Evolutionary conservation across 176 grass and related monocot species (phyloP), one percentile per base, ranked within the genome.

Genomic region (Luzula sylvatica): DNA sequence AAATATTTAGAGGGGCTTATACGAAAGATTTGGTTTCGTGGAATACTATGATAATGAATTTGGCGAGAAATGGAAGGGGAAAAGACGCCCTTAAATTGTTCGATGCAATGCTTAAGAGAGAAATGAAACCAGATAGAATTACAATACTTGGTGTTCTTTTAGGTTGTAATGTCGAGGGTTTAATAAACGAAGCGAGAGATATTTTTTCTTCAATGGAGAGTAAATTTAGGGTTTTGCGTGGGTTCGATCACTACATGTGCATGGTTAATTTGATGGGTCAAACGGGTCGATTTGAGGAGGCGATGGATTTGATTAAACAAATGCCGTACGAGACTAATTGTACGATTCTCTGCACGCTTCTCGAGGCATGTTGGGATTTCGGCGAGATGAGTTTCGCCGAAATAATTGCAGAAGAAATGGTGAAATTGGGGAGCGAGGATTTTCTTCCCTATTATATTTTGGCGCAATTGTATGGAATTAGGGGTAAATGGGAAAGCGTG

Each of bases 401-500:
- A 62, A 57, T 52, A 22, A 48, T 95, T 55, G 73, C 83, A 14
- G 80, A 69, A 65, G 81, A 76, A 60, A 65, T 95, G 89, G 50
- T 82, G 35, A 67, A 69, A 43, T 49, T 68, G 15, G 76, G 67
- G 46, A 55, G 69, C 50, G 23, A 38, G 28, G 65, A 42, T 14
- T 78, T 71, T 4, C 58, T 95, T n/a, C 89, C 89, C 11, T 95
- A 85, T 42, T 53, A 67, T 70, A 42, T 88, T 56, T 58, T 95
- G 50, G 80, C 74, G 35, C 73, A 39, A 55, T 69, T 56, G 22
- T 83, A 85, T 56, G 80, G 80, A 8, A 20, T 65, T 8, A 95
- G 67, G 68, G 72, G 80, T 48, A 88, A 73, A 58, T 95, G 89
- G 89, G 89, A 88, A 47, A 80, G 75, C 58, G 75, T 95, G 55